Evolutionary conservation across 768 basidiomycete genomes (phyloP).

Genomic region (Agrocybe praecox): DNA sequence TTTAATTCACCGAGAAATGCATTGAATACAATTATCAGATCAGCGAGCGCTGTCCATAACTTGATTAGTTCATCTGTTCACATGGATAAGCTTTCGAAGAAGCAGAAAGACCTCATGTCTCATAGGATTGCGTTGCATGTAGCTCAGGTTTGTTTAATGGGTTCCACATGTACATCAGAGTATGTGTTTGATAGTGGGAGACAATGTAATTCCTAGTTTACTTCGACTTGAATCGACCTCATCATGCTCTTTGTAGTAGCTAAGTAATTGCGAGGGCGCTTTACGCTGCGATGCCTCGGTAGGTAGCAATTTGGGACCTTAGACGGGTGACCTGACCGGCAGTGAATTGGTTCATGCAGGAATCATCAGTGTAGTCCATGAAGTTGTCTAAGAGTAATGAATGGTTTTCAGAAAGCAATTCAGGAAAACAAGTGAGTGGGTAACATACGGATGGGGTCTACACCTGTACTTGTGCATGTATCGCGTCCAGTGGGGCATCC

Average conservation of each 20-base stretch:
- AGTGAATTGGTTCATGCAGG: conserved; percentile 54
- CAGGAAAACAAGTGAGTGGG: background rate
- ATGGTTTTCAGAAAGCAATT: background rate
- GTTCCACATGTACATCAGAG: too few relatives aligned
- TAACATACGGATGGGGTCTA: conserved; percentile 44
- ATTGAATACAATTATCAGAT: too few relatives aligned
- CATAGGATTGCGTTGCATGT: background rate
- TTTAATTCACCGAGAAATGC: too few relatives aligned
- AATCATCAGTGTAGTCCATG: conserved; percentile 56
- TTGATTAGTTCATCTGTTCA: background rate
- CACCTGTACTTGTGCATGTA: conserved; percentile 40
- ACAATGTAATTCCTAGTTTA: too few relatives aligned
- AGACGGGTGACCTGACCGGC: conserved; percentile 44
- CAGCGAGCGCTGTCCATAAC: background rate
- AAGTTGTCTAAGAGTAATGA: conserved; percentile 38
- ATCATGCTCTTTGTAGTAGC: too few relatives aligned
- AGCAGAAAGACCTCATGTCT: background rate
- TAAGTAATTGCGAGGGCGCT: background rate
- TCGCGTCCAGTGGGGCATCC: conserved; percentile 42
- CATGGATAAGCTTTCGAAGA: background rate
- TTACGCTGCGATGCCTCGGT: conserved; percentile 34
- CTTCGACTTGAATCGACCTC: too few relatives aligned
- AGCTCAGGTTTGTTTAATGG: background rate
- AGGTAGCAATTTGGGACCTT: conserved; percentile 43
- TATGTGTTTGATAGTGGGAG: too few relatives aligned